These are phyloP conservation scores for Lactarius sp. DNA, from an alignment of 768 basidiomycete species.

Conservation along the genomic window DNA sequence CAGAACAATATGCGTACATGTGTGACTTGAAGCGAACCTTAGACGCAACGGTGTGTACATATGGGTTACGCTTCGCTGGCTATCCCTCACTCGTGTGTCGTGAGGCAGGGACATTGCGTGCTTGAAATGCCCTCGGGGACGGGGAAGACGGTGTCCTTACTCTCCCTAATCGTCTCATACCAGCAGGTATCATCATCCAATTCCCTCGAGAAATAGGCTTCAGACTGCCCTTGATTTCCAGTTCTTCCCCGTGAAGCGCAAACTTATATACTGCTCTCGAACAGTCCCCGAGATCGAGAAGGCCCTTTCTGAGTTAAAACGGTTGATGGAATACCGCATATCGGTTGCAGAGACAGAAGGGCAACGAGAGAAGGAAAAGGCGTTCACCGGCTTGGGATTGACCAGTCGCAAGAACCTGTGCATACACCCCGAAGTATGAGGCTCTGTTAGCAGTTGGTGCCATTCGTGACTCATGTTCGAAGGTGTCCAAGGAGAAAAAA, in stretches of 20 bases:
- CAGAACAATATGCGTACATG: constrained; percentile 99
- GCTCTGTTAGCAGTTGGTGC: not conserved
- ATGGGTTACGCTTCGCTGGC: constrained; percentile 1
- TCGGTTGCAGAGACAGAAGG: constrained; percentile 67
- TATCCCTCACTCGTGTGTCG: not conserved
- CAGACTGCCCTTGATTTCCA: constrained; percentile 31
- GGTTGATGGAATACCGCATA: constrained; percentile 86
- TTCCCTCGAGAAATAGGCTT: not conserved
- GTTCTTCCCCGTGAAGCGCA: constrained; percentile 90
- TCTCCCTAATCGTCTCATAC: constrained; percentile 95
- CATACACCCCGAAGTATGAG: constrained; percentile 84
- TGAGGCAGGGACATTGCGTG: constrained; percentile 89
- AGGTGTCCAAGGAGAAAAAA: constrained; percentile 98
- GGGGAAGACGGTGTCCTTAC: constrained; percentile 94
- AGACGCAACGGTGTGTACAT: constrained; percentile 75
- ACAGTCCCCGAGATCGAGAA: constrained; percentile 99
- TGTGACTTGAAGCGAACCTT: constrained; percentile 95
- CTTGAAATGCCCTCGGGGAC: constrained; percentile 99
- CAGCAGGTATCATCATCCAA: constrained; percentile 63
- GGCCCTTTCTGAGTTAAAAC: constrained; percentile 89
- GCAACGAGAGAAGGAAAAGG: constrained; percentile 69
- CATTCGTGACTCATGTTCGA: constrained; percentile 3
- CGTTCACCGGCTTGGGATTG: constrained; percentile 84
- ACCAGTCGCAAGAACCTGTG: constrained; percentile 97
- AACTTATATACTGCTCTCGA: constrained; percentile 97